phyloP scores from a whole-genome alignment of 1,284 basidiomycete species.

The Microbotryum violaceum region DNA sequence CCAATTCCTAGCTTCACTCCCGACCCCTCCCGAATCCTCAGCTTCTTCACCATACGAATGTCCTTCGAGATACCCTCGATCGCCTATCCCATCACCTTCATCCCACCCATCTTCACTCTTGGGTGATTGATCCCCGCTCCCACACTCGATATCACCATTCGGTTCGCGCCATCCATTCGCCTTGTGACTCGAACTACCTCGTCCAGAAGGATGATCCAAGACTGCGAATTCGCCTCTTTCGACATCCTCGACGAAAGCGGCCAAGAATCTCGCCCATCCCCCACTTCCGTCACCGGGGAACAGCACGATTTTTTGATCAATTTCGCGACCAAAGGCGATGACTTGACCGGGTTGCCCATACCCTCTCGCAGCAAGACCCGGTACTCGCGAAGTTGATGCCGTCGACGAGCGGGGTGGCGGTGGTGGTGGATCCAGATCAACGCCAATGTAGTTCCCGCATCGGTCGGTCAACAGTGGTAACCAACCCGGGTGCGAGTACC shows the following conservation, averaged over 20 bases:
- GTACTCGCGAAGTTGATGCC: background rate
- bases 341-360: slow-evolving; percentile 77
- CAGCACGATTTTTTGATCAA: slow-evolving; percentile 94
- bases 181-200: background rate
- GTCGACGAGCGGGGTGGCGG: slow-evolving; percentile 14
- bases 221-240: slow-evolving; percentile 62
- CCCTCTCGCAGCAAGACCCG: background rate
- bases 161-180: slow-evolving; percentile 4
- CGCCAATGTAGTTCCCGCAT: slow-evolving; percentile 90
- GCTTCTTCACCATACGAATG: slow-evolving; percentile 21
- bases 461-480: slow-evolving; percentile 89
- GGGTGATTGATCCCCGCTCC: background rate
- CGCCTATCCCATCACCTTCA: slow-evolving; percentile 31
- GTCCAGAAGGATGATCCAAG: slow-evolving; percentile 15
- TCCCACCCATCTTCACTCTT: slow-evolving; percentile 11
- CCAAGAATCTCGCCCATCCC: slow-evolving; percentile 92
- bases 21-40: slow-evolving; percentile 9
- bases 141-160: slow-evolving; percentile 16
- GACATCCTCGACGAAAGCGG: slow-evolving; percentile 85
- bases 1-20: slow-evolving; percentile 2
- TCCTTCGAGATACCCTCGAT: slow-evolving; percentile 24
- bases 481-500: slow-evolving; percentile 93
- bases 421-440: slow-evolving; percentile 76
- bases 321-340: slow-evolving; percentile 94
- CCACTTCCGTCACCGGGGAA: slow-evolving; percentile 80